Evolutionary conservation across 208 protist genomes (phyloP), one percentile per base, ranked within the genome.

Genomic region (Blechomonas ayalai): DNA sequence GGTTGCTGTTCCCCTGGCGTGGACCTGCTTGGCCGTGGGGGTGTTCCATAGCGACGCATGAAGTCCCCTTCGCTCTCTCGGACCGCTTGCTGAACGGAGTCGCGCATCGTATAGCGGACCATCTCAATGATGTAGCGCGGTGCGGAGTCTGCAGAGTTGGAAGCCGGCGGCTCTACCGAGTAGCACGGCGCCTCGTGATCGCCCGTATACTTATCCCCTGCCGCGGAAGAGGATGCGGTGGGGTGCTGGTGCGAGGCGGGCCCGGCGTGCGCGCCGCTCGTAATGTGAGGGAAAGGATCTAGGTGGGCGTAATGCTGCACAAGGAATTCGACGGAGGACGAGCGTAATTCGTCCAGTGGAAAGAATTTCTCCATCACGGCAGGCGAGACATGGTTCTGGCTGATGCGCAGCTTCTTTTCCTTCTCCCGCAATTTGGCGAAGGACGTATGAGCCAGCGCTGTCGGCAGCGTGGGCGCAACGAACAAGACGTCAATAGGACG

Each of bases 401-500:
- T 46, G 19, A 67, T 52, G 7, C 18, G 58, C 19, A 49, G 44
- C 0, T 13, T 20, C 0, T 48, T 20, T 9, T 65, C 56, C 28
- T 49, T 28, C 23, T 50, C 29, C 2, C 70, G 67, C 19, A 92
- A 53, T n/a, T 52, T 25, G 23, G 40, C 46, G 43, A 92, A 88
- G 20, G 67, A 79, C 15, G 47, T 34, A 37, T 29, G 39, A 9
- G 58, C 52, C 4, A 82, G 56, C 2, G 73, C 47, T 13, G 48
- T 27, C 10, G 79, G 67, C 24, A 73, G 52, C 4, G 71, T 62
- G 8, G 80, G 72, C 0, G 63, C 60, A 24, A 83, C 62, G 32
- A 90, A 90, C 19, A 78, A 57, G 4, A 93, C 65, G 33, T 93
- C 84, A 46, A 93, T 85, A 19, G 80, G 58, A 25, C 76, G 61